Conservation (phyloP, 495 filamentous ascomycete species). For the Trypethelium eluteriae region DNA sequence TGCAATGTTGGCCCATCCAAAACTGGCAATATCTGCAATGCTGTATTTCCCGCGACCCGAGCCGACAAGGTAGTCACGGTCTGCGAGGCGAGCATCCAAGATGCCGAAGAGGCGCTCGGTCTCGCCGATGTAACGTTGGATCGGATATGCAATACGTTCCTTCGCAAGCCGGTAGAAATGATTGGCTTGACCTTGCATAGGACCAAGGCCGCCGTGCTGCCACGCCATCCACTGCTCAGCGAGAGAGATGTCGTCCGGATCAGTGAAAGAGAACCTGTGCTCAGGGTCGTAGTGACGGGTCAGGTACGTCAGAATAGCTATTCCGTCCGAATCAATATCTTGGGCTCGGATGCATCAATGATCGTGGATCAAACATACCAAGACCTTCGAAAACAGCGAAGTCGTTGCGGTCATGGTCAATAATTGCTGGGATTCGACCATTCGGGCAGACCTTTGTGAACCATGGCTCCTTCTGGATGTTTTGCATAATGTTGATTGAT, state of each 20-base stretch:
- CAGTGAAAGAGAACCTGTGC: slow-evolving; percentile 35
- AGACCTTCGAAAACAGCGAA: slow-evolving; percentile 31
- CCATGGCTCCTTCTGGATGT: slow-evolving; percentile 37
- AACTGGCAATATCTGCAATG: slow-evolving; percentile 35
- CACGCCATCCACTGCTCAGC: slow-evolving; percentile 38
- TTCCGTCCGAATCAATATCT: slow-evolving; percentile 10
- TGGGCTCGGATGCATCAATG: not conserved
- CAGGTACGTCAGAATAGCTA: slow-evolving; percentile 34
- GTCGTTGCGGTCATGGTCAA: slow-evolving; percentile 34
- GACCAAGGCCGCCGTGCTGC: slow-evolving; percentile 36
- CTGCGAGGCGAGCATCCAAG: slow-evolving; percentile 31
- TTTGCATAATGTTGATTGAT: slow-evolving; percentile 31
- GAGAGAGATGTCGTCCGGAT: slow-evolving; percentile 28
- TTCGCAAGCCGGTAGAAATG: slow-evolving; percentile 34
- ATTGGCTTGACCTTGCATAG: slow-evolving; percentile 37
- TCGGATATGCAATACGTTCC: slow-evolving; percentile 33
- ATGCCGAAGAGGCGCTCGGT: slow-evolving; percentile 35
- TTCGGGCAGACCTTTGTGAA: slow-evolving; percentile 35
- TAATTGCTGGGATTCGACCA: slow-evolving; percentile 35
- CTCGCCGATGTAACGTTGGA: slow-evolving; percentile 35
- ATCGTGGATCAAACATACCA: slow-evolving; percentile 16
- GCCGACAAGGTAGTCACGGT: slow-evolving; percentile 33
- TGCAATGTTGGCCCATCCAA: slow-evolving; percentile 31
- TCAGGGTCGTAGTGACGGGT: slow-evolving; percentile 35
- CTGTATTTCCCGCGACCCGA: slow-evolving; percentile 28